Conservation (phyloP, 2,329 filamentous ascomycete species). For the Sarocladiaceae sp. region DNA sequence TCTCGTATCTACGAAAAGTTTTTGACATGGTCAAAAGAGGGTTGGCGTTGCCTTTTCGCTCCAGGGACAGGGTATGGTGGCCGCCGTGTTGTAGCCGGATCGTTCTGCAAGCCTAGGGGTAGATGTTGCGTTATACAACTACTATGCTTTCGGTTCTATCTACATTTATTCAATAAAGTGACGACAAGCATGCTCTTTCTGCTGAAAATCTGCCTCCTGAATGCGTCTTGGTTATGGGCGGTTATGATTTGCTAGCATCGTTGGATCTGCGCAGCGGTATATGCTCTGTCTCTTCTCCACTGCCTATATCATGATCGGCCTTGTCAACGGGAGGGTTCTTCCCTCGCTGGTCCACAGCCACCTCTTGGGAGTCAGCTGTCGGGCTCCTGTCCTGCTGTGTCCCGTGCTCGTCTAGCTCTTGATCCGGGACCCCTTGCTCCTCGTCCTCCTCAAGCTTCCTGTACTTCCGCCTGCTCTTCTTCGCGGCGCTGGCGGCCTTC, state of each 20-base stretch:
- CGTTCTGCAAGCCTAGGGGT: conserved; percentile 43
- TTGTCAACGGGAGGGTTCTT: too few species aligned
- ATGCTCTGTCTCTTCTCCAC: not conserved
- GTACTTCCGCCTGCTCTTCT: conserved; percentile 82
- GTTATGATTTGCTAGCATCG: too few species aligned
- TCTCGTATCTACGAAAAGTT: conserved; percentile 53
- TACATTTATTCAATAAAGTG: conserved; percentile 5
- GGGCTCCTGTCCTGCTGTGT: too few species aligned
- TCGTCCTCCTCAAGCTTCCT: conserved; percentile 47
- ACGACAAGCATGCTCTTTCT: conserved; percentile 1
- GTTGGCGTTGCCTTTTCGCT: conserved; percentile 42
- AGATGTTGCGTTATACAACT: conserved; percentile 49
- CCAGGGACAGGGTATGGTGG: conserved; percentile 38
- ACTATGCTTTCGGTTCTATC: conserved; percentile 36
- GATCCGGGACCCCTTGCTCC: not conserved
- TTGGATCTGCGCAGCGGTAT: too few species aligned
- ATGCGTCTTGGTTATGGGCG: not conserved
- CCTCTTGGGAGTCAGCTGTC: too few species aligned
- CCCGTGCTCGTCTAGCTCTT: too few species aligned
- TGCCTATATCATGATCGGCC: not conserved
- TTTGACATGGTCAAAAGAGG: conserved; percentile 48
- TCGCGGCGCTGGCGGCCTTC: conserved; percentile 67
- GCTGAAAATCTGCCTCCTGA: not conserved
- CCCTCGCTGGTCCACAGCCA: too few species aligned
- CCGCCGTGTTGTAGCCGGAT: conserved; percentile 45